Evolutionary conservation across 2,329 filamentous ascomycete genomes (phyloP), one percentile per base, ranked within the genome.

Genomic region (Penicillium rolfsii): DNA sequence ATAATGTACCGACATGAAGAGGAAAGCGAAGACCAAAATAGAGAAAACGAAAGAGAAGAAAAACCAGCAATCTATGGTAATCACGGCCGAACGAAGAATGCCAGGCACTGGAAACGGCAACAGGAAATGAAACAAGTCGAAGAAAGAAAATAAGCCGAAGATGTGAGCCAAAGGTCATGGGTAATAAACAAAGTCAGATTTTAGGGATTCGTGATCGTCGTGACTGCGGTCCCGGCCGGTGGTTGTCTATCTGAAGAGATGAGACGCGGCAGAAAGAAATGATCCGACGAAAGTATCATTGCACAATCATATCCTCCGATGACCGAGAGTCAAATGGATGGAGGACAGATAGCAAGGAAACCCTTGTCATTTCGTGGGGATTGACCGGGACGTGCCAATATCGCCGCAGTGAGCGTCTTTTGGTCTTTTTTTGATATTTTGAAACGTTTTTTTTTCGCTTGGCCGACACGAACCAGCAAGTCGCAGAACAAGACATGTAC

Each of bases 31-130:
- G n/a, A 60, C 63, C 67, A 70, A 61, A 28, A 65, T 64, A 68
- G 58, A 50, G 65, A 62, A 68, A 64, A 22, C 19, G 19, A 22
- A 33, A 33, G 30, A 11, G 30, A 11, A 33, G 5, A 11, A 66
- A 70, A 67, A 65, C 62, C 72, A 69, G 50, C 69, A 70, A 70
- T 77, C 75, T 77, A 77, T 77, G 66, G 70, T 70, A 72, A 70
- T 69, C 72, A 72, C 69, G 69, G 71, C 72, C 68, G 72, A 71
- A 71, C 60, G 56, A 62, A 67, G 73, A 75, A 75, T 75, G 79
- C 76, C 71, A 63, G 67, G 63, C 64, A 73, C 68, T 67, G 62
- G 65, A 70, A 65, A 67, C 70, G 19, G 28, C 36, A 66, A 69
- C 70, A 67, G 69, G 62, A 30, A 36, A 71, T 70, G 65, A 66